Evolutionary conservation across 495 filamentous ascomycete genomes (phyloP).

Genomic region (Thermothielavioides terrestris): DNA sequence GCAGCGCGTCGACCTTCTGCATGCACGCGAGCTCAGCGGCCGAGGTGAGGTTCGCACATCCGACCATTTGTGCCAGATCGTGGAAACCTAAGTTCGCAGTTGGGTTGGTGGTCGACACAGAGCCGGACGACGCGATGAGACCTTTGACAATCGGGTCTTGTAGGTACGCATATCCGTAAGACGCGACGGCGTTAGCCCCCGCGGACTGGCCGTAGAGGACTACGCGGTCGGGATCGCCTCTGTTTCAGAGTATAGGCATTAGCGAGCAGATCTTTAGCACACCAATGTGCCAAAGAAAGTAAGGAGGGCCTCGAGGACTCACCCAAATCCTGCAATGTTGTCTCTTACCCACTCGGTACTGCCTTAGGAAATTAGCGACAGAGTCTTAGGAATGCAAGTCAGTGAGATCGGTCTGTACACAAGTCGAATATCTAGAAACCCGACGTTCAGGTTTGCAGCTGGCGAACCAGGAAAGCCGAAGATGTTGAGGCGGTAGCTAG

Average conservation of each 20-base stretch:
- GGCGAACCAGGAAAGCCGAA: slow-evolving; percentile 31
- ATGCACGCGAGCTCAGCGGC: slow-evolving; percentile 39
- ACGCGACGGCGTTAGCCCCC: slow-evolving; percentile 38
- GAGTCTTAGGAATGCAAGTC: neutral
- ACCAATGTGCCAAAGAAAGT: neutral
- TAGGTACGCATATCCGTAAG: slow-evolving; percentile 37
- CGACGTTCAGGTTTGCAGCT: slow-evolving; percentile 34
- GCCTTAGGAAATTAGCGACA: neutral
- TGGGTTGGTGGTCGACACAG: slow-evolving; percentile 31
- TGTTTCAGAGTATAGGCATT: slow-evolving; percentile 5
- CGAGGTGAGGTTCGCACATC: slow-evolving; percentile 35
- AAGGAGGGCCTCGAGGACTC: slow-evolving; percentile 17
- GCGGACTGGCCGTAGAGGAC: slow-evolving; percentile 41
- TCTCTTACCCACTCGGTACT: slow-evolving; percentile 39
- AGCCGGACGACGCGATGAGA: slow-evolving; percentile 48
- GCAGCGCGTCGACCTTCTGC: slow-evolving; percentile 30
- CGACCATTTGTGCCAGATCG: slow-evolving; percentile 32
- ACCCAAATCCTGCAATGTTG: slow-evolving; percentile 49
- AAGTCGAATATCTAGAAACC: slow-evolving; percentile 46
- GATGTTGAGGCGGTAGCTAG: slow-evolving; percentile 29
- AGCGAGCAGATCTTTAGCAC: no score
- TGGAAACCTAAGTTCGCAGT: slow-evolving; percentile 19
- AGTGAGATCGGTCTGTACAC: no score
- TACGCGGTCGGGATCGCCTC: slow-evolving; percentile 36
- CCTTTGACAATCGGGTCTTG: slow-evolving; percentile 34